A percentile compares a stretch with the other conserved stretches of the same genome.
These are phyloP conservation scores for Aegilops longissima DNA, from an alignment of 176 grass and related monocot genomes.

Conservation along the genomic window DNA sequence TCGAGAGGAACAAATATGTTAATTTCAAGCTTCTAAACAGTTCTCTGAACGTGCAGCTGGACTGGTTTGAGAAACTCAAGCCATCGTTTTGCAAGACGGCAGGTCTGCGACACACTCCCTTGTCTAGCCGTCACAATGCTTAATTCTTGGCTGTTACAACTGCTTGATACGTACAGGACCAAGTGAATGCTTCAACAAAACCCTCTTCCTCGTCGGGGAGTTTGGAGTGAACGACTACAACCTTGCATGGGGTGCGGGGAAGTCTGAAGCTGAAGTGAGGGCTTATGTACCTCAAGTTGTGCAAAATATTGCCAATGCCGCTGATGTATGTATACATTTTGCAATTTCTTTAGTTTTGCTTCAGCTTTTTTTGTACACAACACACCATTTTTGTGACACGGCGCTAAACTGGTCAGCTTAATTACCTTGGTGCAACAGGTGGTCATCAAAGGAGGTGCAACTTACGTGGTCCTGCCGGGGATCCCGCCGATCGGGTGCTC, in stretches of 20 bases:
- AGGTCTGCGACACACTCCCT: neutral
- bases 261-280: neutral
- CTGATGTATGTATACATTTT: neutral
- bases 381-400: neutral
- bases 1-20: slow-evolving; percentile 8
- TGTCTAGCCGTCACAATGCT: neutral
- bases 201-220: slow-evolving; percentile 11
- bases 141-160: neutral
- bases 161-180: neutral
- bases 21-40: slow-evolving; percentile 2
- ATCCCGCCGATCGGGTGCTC: slow-evolving; percentile 27
- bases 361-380: neutral
- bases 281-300: neutral
- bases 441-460: neutral
- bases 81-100: slow-evolving; percentile 38
- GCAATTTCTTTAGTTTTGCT: neutral
- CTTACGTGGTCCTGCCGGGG: slow-evolving; percentile 29
- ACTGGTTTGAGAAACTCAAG: slow-evolving; percentile 51
- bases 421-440: neutral
- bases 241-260: neutral
- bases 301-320: neutral
- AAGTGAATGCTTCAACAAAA: neutral
- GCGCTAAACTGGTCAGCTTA: neutral
- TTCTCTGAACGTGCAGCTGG: slow-evolving; percentile 42
- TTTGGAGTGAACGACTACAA: slow-evolving; percentile 23